Evolutionary conservation across 371 early-diverging fungal genomes (phyloP).

Genomic region (Aphelidium insulamus): DNA sequence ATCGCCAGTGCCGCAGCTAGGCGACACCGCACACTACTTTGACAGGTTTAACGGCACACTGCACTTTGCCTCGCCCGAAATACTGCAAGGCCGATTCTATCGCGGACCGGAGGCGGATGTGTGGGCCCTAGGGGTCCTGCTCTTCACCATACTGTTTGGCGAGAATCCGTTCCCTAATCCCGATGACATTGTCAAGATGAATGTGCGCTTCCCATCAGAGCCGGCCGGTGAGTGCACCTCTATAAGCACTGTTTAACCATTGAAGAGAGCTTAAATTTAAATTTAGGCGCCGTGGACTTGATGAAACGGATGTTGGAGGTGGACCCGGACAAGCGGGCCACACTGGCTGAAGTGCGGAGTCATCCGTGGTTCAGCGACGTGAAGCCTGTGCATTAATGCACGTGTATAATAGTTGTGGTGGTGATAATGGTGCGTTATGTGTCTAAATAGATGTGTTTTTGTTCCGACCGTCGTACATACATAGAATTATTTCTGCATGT

Average conservation of each 20-base stretch:
- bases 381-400: no score
- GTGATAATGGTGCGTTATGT: no score
- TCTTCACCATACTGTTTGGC: slow-evolving; percentile 50
- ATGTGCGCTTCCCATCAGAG: slow-evolving; percentile 3
- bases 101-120: slow-evolving; percentile 52
- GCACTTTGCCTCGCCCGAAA: slow-evolving; percentile 51
- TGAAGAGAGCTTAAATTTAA: slow-evolving; percentile 21
- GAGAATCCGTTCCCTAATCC: slow-evolving; percentile 42
- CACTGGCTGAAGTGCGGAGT: slow-evolving; percentile 27
- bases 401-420: no score
- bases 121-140: slow-evolving; percentile 52
- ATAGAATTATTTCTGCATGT: no score
- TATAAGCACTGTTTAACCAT: slow-evolving; percentile 17
- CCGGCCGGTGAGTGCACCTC: slow-evolving; percentile 21
- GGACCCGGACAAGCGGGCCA: slow-evolving; percentile 25
- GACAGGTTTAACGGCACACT: slow-evolving; percentile 40
- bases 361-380: slow-evolving; percentile 59
- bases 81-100: slow-evolving; percentile 38
- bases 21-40: slow-evolving; percentile 12
- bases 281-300: no score
- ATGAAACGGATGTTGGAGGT: slow-evolving; percentile 37
- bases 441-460: no score
- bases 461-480: no score
- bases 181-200: neutral
- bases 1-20: slow-evolving; percentile 13